Base-by-base conservation (phyloP, 1,284 basidiomycete genomes). In the Thecaphora thlaspeos region DNA sequence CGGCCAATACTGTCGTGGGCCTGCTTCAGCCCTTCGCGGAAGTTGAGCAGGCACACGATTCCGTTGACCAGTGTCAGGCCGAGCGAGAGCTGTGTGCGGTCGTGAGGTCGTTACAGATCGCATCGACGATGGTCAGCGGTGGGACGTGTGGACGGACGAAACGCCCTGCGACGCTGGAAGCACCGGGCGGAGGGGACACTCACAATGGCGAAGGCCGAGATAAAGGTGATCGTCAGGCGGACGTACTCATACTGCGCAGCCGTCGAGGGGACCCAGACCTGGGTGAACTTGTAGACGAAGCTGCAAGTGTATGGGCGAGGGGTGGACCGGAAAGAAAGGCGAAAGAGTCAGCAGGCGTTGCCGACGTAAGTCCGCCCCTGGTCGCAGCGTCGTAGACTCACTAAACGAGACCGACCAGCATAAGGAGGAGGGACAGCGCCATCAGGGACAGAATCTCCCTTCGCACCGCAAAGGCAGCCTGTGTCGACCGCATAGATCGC, bases 141-240 rank as follows among this genome's bases (percentile, higher is more conserved):
- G 36, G 36, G 18, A 49, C n/a, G n/a, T n/a, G n/a, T n/a, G n/a
- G n/a, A n/a, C n/a, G n/a, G n/a, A n/a, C n/a, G n/a, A n/a, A n/a
- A n/a, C n/a, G n/a, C n/a, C n/a, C n/a, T n/a, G n/a, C n/a, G n/a
- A n/a, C n/a, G n/a, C n/a, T n/a, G n/a, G n/a, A n/a, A n/a, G n/a
- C n/a, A 40, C 17, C 26, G 28, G 28, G 24, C 21, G 17, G 34
- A 24, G 30, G 12, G 18, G 41, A 28, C 17, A 47, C 38, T 24
- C n/a, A 47, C 44, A 37, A 62, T 68, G 18, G 67, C 52, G 41
- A 73, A 70, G 15, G 48, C 60, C 19, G 59, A 61, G 40, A 73
- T 63, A 40, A 71, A 71, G 11, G 71, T 72, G 24, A 73, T 62
- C 15, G 62, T 73, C 9, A 61, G 61, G 19, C 59, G 58, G 12